These are phyloP conservation scores for Ganoderma multipileum DNA, from an alignment of 1,284 basidiomycete species.

Conservation along the genomic window DNA sequence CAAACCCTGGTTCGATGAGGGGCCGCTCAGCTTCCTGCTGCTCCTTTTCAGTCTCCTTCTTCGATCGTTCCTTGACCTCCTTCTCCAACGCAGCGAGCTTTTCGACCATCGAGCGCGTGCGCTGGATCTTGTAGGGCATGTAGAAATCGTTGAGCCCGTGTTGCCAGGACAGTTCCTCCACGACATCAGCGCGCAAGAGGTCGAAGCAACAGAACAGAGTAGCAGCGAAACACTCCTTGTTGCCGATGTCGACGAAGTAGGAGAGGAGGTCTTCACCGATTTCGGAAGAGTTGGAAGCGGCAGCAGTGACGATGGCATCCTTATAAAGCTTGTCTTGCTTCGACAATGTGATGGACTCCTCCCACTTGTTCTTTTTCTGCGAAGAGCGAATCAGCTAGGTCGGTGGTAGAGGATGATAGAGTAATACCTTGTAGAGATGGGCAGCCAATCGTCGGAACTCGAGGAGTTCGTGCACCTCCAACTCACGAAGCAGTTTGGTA, in stretches of 20 bases:
- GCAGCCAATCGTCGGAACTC: slow-evolving; percentile 97
- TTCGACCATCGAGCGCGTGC: slow-evolving; percentile 76
- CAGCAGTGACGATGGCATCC: slow-evolving; percentile 94
- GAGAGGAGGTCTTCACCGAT: slow-evolving; percentile 94
- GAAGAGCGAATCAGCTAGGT: background rate
- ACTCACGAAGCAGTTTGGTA: slow-evolving; percentile 82
- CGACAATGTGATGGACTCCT: slow-evolving; percentile 92
- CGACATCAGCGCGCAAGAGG: slow-evolving; percentile 88
- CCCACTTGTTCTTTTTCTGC: slow-evolving; percentile 93
- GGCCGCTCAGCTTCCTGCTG: slow-evolving; percentile 82
- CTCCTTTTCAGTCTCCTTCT: slow-evolving; percentile 88
- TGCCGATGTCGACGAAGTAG: slow-evolving; percentile 97
- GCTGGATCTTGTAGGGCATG: slow-evolving; percentile 94
- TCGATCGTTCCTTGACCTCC: slow-evolving; percentile 81
- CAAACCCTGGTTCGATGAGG: slow-evolving; percentile 81
- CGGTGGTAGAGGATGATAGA: background rate
- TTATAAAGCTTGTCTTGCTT: slow-evolving; percentile 98
- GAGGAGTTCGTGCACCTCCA: slow-evolving; percentile 92
- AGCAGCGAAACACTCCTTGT: slow-evolving; percentile 97
- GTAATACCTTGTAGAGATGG: slow-evolving; percentile 89
- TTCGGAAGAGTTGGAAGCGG: slow-evolving; percentile 79
- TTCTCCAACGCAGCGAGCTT: slow-evolving; percentile 81
- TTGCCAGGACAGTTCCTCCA: slow-evolving; percentile 96
- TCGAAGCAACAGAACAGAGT: slow-evolving; percentile 94
- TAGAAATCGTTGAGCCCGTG: slow-evolving; percentile 95